A percentile compares a stretch with the other conserved stretches of the same genome.
phyloP scores from a whole-genome alignment of 495 filamentous ascomycete species.

The Tuber calosporum region DNA sequence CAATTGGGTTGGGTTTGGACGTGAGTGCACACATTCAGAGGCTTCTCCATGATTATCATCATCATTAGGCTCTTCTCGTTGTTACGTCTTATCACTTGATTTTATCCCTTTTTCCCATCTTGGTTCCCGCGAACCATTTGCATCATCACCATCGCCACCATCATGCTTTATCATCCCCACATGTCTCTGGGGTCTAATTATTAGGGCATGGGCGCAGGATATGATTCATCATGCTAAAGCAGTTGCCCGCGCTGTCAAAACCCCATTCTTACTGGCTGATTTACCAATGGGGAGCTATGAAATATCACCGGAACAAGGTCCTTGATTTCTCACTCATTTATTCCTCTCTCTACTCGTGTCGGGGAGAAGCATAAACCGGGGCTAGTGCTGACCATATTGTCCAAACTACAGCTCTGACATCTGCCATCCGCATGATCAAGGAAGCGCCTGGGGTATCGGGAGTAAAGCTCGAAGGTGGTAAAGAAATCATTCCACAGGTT shows the following conservation, averaged over 20 bases:
- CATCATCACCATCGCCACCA: not conserved
- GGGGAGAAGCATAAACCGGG: not conserved
- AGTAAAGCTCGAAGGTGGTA: slow-evolving; percentile 89
- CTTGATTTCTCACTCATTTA: slow-evolving; percentile 6
- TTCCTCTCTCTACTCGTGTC: not conserved
- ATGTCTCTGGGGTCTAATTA: slow-evolving; percentile 2
- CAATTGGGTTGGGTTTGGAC: slow-evolving; percentile 57
- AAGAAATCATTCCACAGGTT: slow-evolving; percentile 81
- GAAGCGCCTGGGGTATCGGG: slow-evolving; percentile 66
- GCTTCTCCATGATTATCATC: not conserved
- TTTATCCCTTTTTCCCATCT: not conserved
- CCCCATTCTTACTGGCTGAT: slow-evolving; percentile 80
- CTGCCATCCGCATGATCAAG: slow-evolving; percentile 82
- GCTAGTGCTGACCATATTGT: not conserved
- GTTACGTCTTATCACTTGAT: not conserved
- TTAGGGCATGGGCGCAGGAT: slow-evolving; percentile 51
- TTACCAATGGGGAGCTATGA: slow-evolving; percentile 98
- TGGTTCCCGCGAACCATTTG: not conserved
- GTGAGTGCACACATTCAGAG: slow-evolving; percentile 13
- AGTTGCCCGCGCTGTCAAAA: slow-evolving; percentile 72
- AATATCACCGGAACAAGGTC: slow-evolving; percentile 68
- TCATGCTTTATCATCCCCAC: not conserved
- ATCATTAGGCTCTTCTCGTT: not conserved
- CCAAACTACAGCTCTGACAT: slow-evolving; percentile 54
- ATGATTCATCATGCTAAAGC: slow-evolving; percentile 94